A percentile compares a stretch with the other conserved stretches of the same genome.
These are phyloP conservation scores for Dendryphion nanum DNA, from an alignment of 2,329 filamentous ascomycete genomes.

Conservation along the genomic window DNA sequence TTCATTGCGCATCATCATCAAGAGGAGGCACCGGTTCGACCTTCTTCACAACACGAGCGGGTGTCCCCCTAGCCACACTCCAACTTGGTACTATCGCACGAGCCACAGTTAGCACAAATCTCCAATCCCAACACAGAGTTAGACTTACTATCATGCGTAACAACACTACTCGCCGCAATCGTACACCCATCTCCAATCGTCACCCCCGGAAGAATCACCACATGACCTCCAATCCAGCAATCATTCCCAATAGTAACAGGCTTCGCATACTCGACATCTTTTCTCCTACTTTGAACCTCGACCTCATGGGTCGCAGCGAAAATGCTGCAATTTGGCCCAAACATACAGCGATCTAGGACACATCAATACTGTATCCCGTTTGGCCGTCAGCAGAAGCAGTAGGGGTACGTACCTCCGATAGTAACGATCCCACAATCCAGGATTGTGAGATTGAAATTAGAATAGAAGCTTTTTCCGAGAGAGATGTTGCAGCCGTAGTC, in stretches of 20 bases:
- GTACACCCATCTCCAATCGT: conserved; percentile 43
- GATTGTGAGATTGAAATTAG: conserved; percentile 57
- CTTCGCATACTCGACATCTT: conserved; percentile 51
- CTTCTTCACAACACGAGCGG: conserved; percentile 4
- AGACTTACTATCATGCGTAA: conserved; percentile 42
- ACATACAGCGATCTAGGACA: conserved; percentile 51
- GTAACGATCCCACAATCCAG: conserved; percentile 54
- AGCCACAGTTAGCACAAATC: no score
- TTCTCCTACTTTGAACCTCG: conserved; percentile 48
- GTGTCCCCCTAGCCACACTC: conserved; percentile 6
- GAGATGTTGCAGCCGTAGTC: conserved; percentile 67
- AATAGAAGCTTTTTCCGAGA: conserved; percentile 63
- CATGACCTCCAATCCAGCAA: conserved; percentile 15
- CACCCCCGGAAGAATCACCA: conserved; percentile 41
- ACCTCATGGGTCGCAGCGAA: conserved; percentile 54
- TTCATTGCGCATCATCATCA: background rate
- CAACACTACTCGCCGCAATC: conserved; percentile 41
- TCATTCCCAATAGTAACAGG: conserved; percentile 48
- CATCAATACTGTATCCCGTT: no score
- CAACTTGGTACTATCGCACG: conserved; percentile 30
- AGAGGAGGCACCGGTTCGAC: conserved; percentile 1
- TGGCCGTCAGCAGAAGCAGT: no score
- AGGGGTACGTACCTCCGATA: no score
- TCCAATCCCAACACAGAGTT: no score
- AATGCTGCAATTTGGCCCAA: conserved; percentile 54